Evolutionary conservation across 306 rosid species (phyloP).

Genomic region (Ziziphus jujuba): DNA sequence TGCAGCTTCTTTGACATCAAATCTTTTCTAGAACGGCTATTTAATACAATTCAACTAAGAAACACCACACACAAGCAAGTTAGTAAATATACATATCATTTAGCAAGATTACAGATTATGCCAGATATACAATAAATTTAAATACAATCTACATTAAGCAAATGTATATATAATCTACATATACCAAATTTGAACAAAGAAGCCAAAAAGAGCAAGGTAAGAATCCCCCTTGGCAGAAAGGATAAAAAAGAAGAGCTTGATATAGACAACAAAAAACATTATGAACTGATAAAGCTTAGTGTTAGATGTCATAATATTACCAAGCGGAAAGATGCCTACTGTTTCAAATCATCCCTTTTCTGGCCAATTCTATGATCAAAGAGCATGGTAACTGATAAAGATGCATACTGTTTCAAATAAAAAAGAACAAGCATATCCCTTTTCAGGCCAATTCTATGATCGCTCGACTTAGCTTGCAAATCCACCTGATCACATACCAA

Average conservation of each 20-base stretch:
- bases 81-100: constrained; percentile 18
- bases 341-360: constrained; percentile 98
- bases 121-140: not conserved
- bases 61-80: constrained; percentile 22
- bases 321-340: constrained; percentile 41
- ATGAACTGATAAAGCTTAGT: too few relatives aligned
- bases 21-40: constrained; percentile 64
- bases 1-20: constrained; percentile 70
- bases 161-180: too few relatives aligned
- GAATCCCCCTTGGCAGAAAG: too few relatives aligned
- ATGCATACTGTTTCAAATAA: constrained; percentile 22
- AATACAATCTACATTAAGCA: not conserved
- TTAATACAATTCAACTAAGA: constrained; percentile 31
- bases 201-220: too few relatives aligned
- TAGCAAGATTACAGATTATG: constrained; percentile 14
- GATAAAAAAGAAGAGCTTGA: too few relatives aligned
- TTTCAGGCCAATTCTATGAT: constrained; percentile 38
- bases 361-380: constrained; percentile 99
- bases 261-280: too few relatives aligned
- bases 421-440: too few relatives aligned
- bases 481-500: constrained; percentile 69
- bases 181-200: too few relatives aligned
- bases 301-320: not conserved
- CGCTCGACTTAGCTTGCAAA: constrained; percentile 98
- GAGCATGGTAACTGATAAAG: too few relatives aligned